Conservation (phyloP, 306 rosid species). For the Lablab purpureus region DNA sequence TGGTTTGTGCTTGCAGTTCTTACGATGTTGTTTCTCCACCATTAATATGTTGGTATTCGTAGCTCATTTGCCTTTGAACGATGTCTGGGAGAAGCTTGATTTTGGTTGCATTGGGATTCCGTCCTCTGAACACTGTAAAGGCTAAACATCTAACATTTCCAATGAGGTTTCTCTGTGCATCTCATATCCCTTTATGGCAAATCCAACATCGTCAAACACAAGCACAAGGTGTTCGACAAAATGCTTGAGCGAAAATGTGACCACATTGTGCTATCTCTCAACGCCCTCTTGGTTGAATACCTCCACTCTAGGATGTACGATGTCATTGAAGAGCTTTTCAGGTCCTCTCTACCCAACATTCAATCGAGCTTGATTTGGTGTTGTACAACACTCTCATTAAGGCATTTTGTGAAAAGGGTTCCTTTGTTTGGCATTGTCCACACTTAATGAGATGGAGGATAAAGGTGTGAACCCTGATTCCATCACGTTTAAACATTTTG, state of each 20-base stretch:
- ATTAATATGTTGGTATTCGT: no score
- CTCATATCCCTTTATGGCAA: constrained; percentile 62
- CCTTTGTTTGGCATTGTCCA: constrained; percentile 52
- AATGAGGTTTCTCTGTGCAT: constrained; percentile 70
- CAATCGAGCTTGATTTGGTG: constrained; percentile 66
- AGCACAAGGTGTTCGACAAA: constrained; percentile 74
- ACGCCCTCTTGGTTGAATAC: constrained; percentile 75
- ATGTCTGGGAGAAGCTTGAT: no score
- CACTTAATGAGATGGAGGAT: constrained; percentile 63
- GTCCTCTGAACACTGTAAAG: no score
- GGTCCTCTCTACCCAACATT: constrained; percentile 54
- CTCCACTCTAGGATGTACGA: constrained; percentile 60
- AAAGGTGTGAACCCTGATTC: constrained; percentile 62
- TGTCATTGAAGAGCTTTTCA: constrained; percentile 55
- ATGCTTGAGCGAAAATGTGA: constrained; percentile 62
- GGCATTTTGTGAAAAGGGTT: constrained; percentile 59
- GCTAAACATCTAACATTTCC: no score
- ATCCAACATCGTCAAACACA: constrained; percentile 61
- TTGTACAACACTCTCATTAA: constrained; percentile 73
- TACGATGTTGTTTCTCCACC: no score
- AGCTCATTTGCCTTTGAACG: no score
- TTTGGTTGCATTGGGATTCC: no score
- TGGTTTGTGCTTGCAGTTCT: no score
- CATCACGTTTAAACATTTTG: constrained; percentile 70
- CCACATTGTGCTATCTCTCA: constrained; percentile 65